These are phyloP conservation scores for Neostapfia colusana DNA, from an alignment of 176 grass and related monocot genomes.

Conservation along the genomic window DNA sequence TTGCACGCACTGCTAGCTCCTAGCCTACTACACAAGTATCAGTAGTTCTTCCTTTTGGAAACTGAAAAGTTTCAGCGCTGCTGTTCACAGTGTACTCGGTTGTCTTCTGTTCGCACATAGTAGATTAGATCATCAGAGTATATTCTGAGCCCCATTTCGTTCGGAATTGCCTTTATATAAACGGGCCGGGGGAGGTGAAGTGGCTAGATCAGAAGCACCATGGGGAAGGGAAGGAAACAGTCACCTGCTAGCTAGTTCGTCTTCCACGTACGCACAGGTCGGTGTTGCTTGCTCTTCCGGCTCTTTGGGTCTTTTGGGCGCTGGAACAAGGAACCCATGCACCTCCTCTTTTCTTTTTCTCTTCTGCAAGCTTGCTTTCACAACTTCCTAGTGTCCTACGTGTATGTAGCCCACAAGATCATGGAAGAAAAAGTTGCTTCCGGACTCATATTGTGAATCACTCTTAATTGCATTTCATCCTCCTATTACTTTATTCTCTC, in stretches of 20 bases:
- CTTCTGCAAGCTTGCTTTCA: constrained; percentile 41
- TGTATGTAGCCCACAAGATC: not conserved
- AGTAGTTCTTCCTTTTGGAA: constrained; percentile 30
- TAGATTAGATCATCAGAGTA: constrained; percentile 52
- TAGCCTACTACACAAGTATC: not conserved
- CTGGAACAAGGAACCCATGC: constrained; percentile 22
- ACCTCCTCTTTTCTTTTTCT: constrained; percentile 23
- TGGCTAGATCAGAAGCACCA: not conserved
- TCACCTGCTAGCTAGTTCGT: constrained; percentile 26
- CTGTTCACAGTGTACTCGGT: constrained; percentile 4
- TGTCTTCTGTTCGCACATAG: constrained; percentile 57
- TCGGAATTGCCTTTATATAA: constrained; percentile 37
- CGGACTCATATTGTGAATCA: not conserved
- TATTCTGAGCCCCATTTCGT: constrained; percentile 26
- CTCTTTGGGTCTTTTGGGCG: constrained; percentile 19
- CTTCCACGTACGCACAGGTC: constrained; percentile 37
- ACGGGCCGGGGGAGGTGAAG: constrained; percentile 15
- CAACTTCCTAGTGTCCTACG: constrained; percentile 16
- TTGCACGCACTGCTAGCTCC: constrained; percentile 31
- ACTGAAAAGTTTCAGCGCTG: not conserved
- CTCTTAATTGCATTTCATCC: not conserved
- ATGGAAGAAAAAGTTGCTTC: constrained; percentile 16
- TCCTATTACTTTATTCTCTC: not conserved
- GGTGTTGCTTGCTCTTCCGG: constrained; percentile 30
- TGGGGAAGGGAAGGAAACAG: not conserved